Evolutionary conservation across 768 basidiomycete species (phyloP).

Genomic region (Crepidotus variabilis): DNA sequence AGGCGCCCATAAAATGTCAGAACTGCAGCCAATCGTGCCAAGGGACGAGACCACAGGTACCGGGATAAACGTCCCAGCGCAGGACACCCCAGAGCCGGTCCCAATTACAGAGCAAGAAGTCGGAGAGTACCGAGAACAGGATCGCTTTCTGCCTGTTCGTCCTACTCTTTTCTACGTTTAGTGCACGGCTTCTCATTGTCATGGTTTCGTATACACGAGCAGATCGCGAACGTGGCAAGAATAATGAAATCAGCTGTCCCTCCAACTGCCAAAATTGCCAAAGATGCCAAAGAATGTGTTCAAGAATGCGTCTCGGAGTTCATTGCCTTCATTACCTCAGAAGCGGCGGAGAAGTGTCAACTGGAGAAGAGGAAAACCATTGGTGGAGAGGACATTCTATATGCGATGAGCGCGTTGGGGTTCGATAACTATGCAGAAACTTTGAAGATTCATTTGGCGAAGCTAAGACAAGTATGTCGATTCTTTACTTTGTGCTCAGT

Average conservation of each 20-base stretch:
- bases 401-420: constrained; percentile 89
- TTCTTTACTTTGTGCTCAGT: not conserved
- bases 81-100: constrained; percentile 51
- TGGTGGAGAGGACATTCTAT: constrained; percentile 94
- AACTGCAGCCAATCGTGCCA: constrained; percentile 40
- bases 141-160: constrained; percentile 88
- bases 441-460: constrained; percentile 88
- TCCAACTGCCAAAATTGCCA: constrained; percentile 89
- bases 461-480: constrained; percentile 69
- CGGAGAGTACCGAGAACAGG: constrained; percentile 93
- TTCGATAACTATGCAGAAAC: constrained; percentile 95
- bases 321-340: constrained; percentile 96
- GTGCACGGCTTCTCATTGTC: not conserved
- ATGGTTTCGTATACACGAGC: not conserved
- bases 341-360: constrained; percentile 93
- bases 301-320: constrained; percentile 99
- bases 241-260: constrained; percentile 96
- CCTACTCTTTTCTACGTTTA: constrained; percentile 2
- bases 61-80: constrained; percentile 28
- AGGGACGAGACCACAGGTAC: constrained; percentile 30
- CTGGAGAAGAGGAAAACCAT: constrained; percentile 97
- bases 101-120: constrained; percentile 91
- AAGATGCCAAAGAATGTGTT: constrained; percentile 97
- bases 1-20: constrained; percentile 20
- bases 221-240: constrained; percentile 98